These are phyloP conservation scores for Melanogaster broomeanus DNA, from an alignment of 768 basidiomycete species.

Conservation along the genomic window DNA sequence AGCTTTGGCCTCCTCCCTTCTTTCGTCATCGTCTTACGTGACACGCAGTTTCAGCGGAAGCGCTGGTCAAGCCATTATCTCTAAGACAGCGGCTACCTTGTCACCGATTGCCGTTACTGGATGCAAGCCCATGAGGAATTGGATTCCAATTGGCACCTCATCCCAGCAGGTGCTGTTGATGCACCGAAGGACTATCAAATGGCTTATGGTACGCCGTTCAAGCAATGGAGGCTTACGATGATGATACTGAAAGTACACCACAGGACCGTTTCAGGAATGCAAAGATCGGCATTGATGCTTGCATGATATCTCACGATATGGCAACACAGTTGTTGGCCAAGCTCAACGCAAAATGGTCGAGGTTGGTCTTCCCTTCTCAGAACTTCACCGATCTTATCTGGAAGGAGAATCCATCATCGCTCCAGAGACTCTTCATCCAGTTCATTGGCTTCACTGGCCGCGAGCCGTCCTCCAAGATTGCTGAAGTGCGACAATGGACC, in stretches of 20 bases:
- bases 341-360: slow-evolving; percentile 54
- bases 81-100: slow-evolving; percentile 68
- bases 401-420: slow-evolving; percentile 73
- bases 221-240: slow-evolving; percentile 1
- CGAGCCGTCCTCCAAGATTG: slow-evolving; percentile 71
- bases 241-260: slow-evolving; percentile 11
- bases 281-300: slow-evolving; percentile 81
- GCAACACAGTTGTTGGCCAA: slow-evolving; percentile 60
- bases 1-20: slow-evolving; percentile 29
- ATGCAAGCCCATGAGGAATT: slow-evolving; percentile 70
- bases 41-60: slow-evolving; percentile 63
- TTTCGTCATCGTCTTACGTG: slow-evolving; percentile 11
- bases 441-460: slow-evolving; percentile 69
- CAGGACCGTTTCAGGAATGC: slow-evolving; percentile 42
- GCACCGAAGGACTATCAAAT: slow-evolving; percentile 74
- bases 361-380: slow-evolving; percentile 77
- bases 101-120: slow-evolving; percentile 86
- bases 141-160: slow-evolving; percentile 72
- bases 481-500: slow-evolving; percentile 71
- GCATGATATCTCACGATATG: slow-evolving; percentile 77
- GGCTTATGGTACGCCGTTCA: slow-evolving; percentile 55
- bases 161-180: slow-evolving; percentile 53
- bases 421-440: slow-evolving; percentile 68
- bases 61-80: slow-evolving; percentile 72
- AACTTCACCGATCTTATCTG: slow-evolving; percentile 85